Base-by-base conservation (phyloP, 768 basidiomycete genomes). In the Leccinellum luteum region DNA sequence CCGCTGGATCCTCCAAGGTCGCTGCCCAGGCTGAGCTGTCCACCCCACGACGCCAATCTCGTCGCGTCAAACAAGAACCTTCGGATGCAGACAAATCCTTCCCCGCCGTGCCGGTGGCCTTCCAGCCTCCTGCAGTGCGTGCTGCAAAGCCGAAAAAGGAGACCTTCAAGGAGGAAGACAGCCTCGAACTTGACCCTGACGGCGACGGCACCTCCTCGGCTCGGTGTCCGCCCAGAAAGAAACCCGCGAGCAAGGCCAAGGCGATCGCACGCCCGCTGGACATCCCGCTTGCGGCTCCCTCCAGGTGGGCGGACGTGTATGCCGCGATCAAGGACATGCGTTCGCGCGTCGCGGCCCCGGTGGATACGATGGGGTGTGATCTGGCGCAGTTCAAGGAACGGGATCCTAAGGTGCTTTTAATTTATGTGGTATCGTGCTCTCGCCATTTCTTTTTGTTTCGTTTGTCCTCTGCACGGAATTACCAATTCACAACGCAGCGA, bases 281-380 rank as follows among this genome's bases (percentile, higher is more conserved):
- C 3, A 75, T 71, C 0, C 85, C 91, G 0, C 89, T 92, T 63
- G 84, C 88, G 0, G 76, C 83, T 1, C 92, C 92, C 8, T 68
- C 71, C 30, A 68, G 73, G 38, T 94, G 92, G 92, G 72, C 74
- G 43, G 84, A 90, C 59, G 79, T 78, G 4, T 95, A 92, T 64
- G 80, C 81, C 28, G 73, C 79, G 1, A 93, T 94, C 48, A 85
- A 86, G 65, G 78, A 79, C 51, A 94, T 94, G 92, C 81, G 92
- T 19, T 74, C 84, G 19, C 76, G 76, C 12, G 81, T 87, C 23
- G 75, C 82, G 0, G 94, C 95, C 0, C 94, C 96, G 0, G 96
- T 97, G 1, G 96, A 98, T 66, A 90, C 87, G 0, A 92, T 94
- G 91, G 92, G 93, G 1, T 92, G 92, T 64, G 85, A 90, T 50